Evolutionary conservation across 306 rosid species (phyloP).

Genomic region (Castanopsis chinensis): DNA sequence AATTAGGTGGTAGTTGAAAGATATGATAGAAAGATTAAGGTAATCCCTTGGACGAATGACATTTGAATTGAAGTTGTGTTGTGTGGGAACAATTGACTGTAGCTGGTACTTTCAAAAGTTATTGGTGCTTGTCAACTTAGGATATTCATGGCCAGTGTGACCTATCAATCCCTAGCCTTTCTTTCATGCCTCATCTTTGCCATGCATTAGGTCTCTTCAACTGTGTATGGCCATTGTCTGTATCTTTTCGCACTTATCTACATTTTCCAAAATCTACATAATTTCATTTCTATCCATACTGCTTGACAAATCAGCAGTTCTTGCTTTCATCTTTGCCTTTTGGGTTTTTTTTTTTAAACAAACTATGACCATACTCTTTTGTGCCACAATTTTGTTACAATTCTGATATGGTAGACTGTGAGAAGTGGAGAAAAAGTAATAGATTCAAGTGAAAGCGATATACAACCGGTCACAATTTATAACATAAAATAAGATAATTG

Average conservation of each 20-base stretch:
- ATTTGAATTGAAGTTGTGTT: not conserved
- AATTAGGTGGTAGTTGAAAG: not conserved
- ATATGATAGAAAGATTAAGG: not conserved
- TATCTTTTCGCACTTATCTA: conserved; percentile 30
- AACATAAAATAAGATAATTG: too few species aligned
- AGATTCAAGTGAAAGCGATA: too few species aligned
- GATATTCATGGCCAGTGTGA: conserved; percentile 45
- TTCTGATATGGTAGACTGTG: accelerated
- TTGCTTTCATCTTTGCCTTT: conserved; percentile 19
- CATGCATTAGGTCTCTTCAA: conserved; percentile 42
- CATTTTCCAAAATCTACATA: conserved; percentile 39
- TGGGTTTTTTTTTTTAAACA: too few species aligned
- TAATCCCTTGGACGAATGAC: not conserved
- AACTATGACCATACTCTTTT: too few species aligned
- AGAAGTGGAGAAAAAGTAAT: accelerated
- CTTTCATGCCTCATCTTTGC: conserved; percentile 52
- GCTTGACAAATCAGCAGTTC: conserved; percentile 6
- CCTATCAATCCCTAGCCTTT: conserved; percentile 26
- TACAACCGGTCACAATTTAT: too few species aligned
- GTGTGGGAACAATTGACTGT: not conserved
- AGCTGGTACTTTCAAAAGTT: conserved; percentile 18
- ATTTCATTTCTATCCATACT: conserved; percentile 47
- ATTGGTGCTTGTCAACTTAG: conserved; percentile 60
- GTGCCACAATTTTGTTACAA: too few species aligned
- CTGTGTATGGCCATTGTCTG: conserved; percentile 15